Evolutionary conservation across 1,284 basidiomycete species (phyloP).

Genomic region (Apiotrichum domesticum): DNA sequence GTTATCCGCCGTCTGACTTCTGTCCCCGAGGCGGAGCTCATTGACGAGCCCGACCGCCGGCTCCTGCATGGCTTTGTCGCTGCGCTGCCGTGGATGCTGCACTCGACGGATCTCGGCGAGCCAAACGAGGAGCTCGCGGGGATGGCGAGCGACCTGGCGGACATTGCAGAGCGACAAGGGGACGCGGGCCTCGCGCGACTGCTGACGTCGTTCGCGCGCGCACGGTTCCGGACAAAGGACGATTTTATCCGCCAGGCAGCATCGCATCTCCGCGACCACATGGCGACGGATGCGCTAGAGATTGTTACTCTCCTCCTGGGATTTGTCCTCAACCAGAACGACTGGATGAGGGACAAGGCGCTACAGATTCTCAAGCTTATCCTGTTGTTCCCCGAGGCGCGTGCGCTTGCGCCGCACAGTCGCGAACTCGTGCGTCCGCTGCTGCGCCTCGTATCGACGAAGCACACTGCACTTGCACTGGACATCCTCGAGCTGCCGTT

Average conservation of each 20-base stretch:
- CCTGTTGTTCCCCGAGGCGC: constrained; percentile 76
- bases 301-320: constrained; percentile 75
- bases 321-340: constrained; percentile 74
- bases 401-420: constrained; percentile 65
- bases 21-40: constrained; percentile 59
- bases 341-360: constrained; percentile 73
- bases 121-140: constrained; percentile 59
- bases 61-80: constrained; percentile 77
- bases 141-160: constrained; percentile 69
- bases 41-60: constrained; percentile 67
- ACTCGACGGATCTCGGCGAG: constrained; percentile 64
- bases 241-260: constrained; percentile 90
- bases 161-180: constrained; percentile 65
- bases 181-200: constrained; percentile 70
- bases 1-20: constrained; percentile 63
- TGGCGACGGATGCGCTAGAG: constrained; percentile 60
- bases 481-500: constrained; percentile 86
- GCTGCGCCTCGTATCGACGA: constrained; percentile 74
- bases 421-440: constrained; percentile 87
- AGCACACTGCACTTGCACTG: constrained; percentile 75
- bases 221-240: constrained; percentile 84
- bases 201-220: constrained; percentile 80
- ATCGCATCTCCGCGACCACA: constrained; percentile 71
- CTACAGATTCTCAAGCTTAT: constrained; percentile 85
- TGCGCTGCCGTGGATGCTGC: constrained; percentile 82